These are phyloP conservation scores for Phytophthora europaea DNA, from an alignment of 352 stramenopile species.

Conservation along the genomic window DNA sequence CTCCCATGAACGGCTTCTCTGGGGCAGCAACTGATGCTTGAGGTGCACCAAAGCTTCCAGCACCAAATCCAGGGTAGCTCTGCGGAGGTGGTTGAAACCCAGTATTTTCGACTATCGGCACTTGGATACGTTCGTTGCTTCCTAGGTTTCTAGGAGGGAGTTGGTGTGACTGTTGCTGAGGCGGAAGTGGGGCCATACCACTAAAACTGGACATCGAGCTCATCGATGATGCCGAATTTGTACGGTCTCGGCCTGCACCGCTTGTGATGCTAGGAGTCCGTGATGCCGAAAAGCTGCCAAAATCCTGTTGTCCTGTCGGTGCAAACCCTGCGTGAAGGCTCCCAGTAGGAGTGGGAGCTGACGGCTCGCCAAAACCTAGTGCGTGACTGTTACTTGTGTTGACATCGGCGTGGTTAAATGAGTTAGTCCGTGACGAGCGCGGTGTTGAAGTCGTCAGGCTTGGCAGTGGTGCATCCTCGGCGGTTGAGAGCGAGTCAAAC, in stretches of 20 bases:
- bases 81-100: constrained; percentile 25
- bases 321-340: constrained; percentile 30
- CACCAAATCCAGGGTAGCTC: constrained; percentile 25
- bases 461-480: constrained; percentile 43
- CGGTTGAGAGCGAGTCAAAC: constrained; percentile 60
- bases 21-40: background rate
- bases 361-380: constrained; percentile 16
- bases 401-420: constrained; percentile 29
- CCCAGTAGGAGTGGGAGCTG: constrained; percentile 18
- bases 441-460: constrained; percentile 37
- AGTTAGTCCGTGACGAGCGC: constrained; percentile 28
- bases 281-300: constrained; percentile 23
- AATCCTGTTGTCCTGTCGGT: constrained; percentile 23
- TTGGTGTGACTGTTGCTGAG: constrained; percentile 29
- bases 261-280: constrained; percentile 19
- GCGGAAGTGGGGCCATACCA: constrained; percentile 28
- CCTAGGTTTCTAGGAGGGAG: constrained; percentile 30
- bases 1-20: constrained; percentile 67
- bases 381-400: constrained; percentile 12
- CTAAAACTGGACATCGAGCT: constrained; percentile 55
- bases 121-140: constrained; percentile 39
- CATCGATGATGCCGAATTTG: constrained; percentile 53
- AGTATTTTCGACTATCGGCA: constrained; percentile 23
- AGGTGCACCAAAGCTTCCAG: constrained; percentile 23
- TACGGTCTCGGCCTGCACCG: constrained; percentile 35